phyloP scores from a whole-genome alignment of 139 green algal genomes.

The Marvania coccoides region DNA sequence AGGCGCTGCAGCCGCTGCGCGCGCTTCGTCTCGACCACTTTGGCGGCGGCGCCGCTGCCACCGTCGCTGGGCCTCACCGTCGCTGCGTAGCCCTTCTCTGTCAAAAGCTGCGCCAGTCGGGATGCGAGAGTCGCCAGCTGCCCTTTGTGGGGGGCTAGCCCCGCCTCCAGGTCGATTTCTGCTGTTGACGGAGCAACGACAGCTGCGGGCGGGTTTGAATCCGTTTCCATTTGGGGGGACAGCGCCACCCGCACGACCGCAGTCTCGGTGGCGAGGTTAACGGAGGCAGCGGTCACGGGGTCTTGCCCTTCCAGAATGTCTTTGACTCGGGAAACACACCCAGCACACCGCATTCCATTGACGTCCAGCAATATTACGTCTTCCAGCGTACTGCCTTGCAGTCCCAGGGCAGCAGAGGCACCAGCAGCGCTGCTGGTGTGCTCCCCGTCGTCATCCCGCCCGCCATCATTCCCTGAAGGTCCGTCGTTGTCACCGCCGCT shows the following conservation, averaged over 20 bases:
- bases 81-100: conserved; percentile 15
- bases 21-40: conserved; percentile 45
- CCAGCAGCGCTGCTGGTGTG: too few species aligned
- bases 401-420: too few species aligned
- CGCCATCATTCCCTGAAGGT: too few species aligned
- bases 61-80: conserved; percentile 8
- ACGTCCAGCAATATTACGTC: conserved; percentile 1
- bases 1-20: conserved; percentile 46
- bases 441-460: too few species aligned
- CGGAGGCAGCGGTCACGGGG: conserved; percentile 40
- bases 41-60: conserved; percentile 3
- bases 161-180: not conserved
- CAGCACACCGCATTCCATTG: conserved; percentile 81
- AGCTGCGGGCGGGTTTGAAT: not conserved
- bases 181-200: not conserved
- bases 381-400: not conserved
- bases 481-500: too few species aligned
- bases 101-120: conserved; percentile 23
- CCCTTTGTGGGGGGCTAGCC: not conserved
- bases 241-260: conserved; percentile 69
- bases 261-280: conserved; percentile 87
- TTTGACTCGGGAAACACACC: conserved; percentile 73
- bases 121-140: conserved; percentile 8
- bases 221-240: not conserved
- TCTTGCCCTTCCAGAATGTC: conserved; percentile 57